Conservation (phyloP, 371 early-diverging fungal species). For the Mucor plumbeus region DNA sequence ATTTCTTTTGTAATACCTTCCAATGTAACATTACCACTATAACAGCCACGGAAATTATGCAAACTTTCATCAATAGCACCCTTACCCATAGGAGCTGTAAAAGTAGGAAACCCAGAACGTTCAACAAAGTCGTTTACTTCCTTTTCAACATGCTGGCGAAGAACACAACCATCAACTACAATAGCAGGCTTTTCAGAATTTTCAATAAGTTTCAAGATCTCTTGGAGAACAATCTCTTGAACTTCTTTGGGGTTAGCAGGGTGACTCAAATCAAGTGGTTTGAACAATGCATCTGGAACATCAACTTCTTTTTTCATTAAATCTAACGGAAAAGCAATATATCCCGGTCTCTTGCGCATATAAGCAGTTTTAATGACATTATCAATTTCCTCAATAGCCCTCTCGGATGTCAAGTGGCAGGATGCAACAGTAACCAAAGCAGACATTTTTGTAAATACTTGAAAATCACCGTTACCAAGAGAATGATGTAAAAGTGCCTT, state of each 20-base stretch:
- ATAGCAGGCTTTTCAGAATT: constrained; percentile 45
- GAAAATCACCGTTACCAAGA: constrained; percentile 59
- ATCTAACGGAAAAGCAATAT: constrained; percentile 56
- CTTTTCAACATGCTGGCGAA: constrained; percentile 37
- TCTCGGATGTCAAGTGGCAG: constrained; percentile 31
- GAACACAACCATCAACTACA: constrained; percentile 51
- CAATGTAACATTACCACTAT: constrained; percentile 38
- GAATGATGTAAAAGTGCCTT: constrained; percentile 59
- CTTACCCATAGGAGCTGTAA: constrained; percentile 55
- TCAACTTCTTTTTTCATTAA: constrained; percentile 39
- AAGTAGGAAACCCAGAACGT: constrained; percentile 44
- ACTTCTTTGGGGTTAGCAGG: constrained; percentile 33
- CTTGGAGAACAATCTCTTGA: constrained; percentile 30
- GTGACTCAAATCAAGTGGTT: constrained; percentile 3
- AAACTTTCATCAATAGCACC: constrained; percentile 43
- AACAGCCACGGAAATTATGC: constrained; percentile 45
- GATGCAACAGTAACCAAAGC: constrained; percentile 47
- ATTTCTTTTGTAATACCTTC: constrained; percentile 40
- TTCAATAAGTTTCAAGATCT: constrained; percentile 33
- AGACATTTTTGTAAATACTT: constrained; percentile 46
- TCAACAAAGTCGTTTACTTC: constrained; percentile 39
- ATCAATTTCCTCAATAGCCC: constrained; percentile 50
- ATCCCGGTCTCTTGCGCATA: constrained; percentile 40
- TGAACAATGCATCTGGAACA: constrained; percentile 10
- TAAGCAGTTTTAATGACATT: constrained; percentile 32